Evolutionary conservation across 2,329 filamentous ascomycete genomes (phyloP), one percentile per base, ranked within the genome.

Genomic region (Pseudocercospora fuligena): DNA sequence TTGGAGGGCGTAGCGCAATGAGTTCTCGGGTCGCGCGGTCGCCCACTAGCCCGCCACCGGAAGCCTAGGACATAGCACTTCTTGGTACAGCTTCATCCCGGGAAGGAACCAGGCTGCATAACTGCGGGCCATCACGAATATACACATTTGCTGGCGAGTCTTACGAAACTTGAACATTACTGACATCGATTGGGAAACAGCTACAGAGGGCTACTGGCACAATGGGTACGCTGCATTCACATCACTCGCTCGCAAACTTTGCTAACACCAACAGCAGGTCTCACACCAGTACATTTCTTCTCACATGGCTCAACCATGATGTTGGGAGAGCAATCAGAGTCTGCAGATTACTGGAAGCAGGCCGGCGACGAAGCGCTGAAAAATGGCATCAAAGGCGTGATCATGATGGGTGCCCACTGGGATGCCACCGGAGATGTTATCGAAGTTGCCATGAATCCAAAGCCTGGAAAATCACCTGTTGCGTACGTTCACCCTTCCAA

Each of bases 331-430:
- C 84, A 89, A 71, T 87, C 85, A 14, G 76, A 80, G 1, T 88
- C 87, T 0, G 88, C 88, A 11, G 81, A 83, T 21, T 90, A 90
- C 78, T 90, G 89, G 89, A 88, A 89, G 74, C 82, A 84, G 68
- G 86, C 85, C 71, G 89, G 89, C 57, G 87, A 90, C 69, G 86
- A 86, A 67, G 88, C 88, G 2, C 82, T 89, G 5, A 83, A 82
- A 5, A 78, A 87, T 66, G 83, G 83, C 14, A 82, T 90, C 76
- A 87, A 89, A 76, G 86, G 87, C 46, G 80, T 90, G 2, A 80
- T 91, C 36, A 89, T 90, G 74, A 90, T 90, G 88, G 88, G 88
- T 53, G 89, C 89, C 0, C 89, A 91, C 73, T 91, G 89, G 89
- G 88, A 87, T 59, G 82, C 84, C 1, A 75, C 81, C 8, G 83